Evolutionary conservation across 495 filamentous ascomycete genomes (phyloP), one percentile per base, ranked within the genome.

Genomic region (Umbilicaria muhlenbergii): DNA sequence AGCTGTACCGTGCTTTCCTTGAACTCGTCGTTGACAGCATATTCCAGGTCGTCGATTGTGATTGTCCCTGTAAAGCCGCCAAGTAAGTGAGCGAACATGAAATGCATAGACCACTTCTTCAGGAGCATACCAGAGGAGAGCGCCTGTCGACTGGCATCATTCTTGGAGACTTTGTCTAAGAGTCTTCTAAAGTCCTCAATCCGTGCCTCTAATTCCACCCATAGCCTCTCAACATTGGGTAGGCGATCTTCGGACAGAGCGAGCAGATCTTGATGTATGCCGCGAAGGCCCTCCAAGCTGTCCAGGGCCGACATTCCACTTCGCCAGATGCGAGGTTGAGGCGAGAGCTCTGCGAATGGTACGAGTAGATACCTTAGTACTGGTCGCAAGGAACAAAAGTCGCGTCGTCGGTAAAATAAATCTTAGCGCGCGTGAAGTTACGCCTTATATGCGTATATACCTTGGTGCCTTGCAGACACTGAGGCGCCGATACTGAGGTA

Each of bases 1-100:
- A 96, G 61, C 55, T 83, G 71, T 14, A 88, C 66, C 32, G 79
- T 70, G 43, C 77, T 71, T 58, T 92, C 77, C 58, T 86, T 72
- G 58, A 96, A 96, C 51, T 89, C 78, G 34, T 79, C 67, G 56
- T 93, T 95, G 57, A 96, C 64, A n/a, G 71, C 52, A 57, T 86
- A 95, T 51, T 87, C 76, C 8, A 71, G 70, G 45, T 79, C 79
- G 50, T 73, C 70, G 45, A 91, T 55, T 14, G 63, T 73, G 43
- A 95, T 66, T 52, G 80, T 81, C 17, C 83, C 85, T 88, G 43
- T 37, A 45, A 36, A 37, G 36, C 36, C 21, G 17, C 12, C 11
- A 17, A 37, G 36, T 58, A 38, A 55, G 44, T 46, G 44, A 15
- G n/a, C 28, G 5, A 43, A 39, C 36, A 19, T 28, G 32, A 24